These are phyloP conservation scores for Xylona heveae DNA, from an alignment of 495 filamentous ascomycete species.

Conservation along the genomic window DNA sequence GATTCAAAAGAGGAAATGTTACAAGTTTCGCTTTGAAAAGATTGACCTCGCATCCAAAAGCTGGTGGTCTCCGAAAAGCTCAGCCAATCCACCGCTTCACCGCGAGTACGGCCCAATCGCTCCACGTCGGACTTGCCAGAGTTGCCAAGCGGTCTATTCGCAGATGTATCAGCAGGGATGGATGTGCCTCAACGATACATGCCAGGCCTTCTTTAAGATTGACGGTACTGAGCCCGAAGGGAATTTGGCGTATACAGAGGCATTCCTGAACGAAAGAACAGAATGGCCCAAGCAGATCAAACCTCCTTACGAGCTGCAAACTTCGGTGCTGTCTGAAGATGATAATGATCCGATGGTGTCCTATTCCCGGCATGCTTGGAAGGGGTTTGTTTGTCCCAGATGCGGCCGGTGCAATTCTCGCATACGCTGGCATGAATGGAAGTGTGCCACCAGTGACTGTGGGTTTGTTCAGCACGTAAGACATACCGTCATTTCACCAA, in stretches of 20 bases:
- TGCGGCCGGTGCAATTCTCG: constrained; percentile 45
- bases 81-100: constrained; percentile 8
- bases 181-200: constrained; percentile 43
- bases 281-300: constrained; percentile 17
- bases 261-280: constrained; percentile 30
- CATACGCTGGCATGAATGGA: constrained; percentile 40
- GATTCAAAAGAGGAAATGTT: constrained; percentile 18
- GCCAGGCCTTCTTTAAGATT: constrained; percentile 34
- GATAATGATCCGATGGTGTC: constrained; percentile 13
- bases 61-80: constrained; percentile 41
- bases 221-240: constrained; percentile 6
- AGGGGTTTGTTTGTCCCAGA: constrained; percentile 52
- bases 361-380: constrained; percentile 22
- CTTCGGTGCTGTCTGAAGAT: constrained; percentile 18
- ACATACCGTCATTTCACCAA: constrained; percentile 18
- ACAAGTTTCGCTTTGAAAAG: constrained; percentile 52
- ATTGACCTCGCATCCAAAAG: constrained; percentile 31
- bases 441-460: constrained; percentile 32
- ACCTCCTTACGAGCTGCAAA: constrained; percentile 16
- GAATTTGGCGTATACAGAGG: constrained; percentile 23
- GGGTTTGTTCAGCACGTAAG: constrained; percentile 17
- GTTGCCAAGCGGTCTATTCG: constrained; percentile 18
- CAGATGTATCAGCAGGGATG: constrained; percentile 37
- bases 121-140: constrained; percentile 19
- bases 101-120: constrained; percentile 13